Percentiles rank a stretch among this genome's conserved stretches.
These are phyloP conservation scores for Pseudotulostoma volvatum DNA, from an alignment of 495 filamentous ascomycete genomes.

Conservation along the genomic window DNA sequence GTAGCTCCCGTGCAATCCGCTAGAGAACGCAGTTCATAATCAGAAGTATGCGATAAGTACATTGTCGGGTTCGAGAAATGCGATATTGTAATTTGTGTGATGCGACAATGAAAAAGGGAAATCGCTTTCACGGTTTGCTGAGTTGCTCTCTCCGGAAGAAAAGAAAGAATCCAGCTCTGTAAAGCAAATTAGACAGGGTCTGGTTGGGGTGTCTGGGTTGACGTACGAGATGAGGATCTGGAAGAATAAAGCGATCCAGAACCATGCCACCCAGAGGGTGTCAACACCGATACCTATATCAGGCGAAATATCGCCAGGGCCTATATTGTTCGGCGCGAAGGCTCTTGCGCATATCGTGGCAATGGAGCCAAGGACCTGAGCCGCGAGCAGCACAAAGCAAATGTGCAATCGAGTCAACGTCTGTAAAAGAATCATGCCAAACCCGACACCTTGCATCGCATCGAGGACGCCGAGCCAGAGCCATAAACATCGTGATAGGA, in stretches of 20 bases:
- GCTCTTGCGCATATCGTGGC: slow-evolving; percentile 42
- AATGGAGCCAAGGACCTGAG: slow-evolving; percentile 38
- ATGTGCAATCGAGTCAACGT: slow-evolving; percentile 47
- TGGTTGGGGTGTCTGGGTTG: too few species aligned
- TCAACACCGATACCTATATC: slow-evolving; percentile 30
- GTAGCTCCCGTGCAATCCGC: too few species aligned
- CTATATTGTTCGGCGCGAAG: slow-evolving; percentile 39
- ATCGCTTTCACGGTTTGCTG: slow-evolving; percentile 33
- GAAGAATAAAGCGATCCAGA: slow-evolving; percentile 39
- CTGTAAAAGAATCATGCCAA: slow-evolving; percentile 48
- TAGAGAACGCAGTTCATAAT: too few species aligned
- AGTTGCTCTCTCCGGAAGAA: slow-evolving; percentile 52
- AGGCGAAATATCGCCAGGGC: slow-evolving; percentile 45
- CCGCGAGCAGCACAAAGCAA: slow-evolving; percentile 34
- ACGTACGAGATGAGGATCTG: slow-evolving; percentile 38
- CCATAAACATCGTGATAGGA: slow-evolving; percentile 41
- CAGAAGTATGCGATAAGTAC: too few species aligned
- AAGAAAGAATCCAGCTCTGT: slow-evolving; percentile 39
- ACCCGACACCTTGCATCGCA: slow-evolving; percentile 34
- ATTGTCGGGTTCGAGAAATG: too few species aligned
- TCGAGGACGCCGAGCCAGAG: slow-evolving; percentile 51
- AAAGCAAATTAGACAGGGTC: neutral
- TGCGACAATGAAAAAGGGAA: too few species aligned
- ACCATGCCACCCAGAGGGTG: slow-evolving; percentile 28
- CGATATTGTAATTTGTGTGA: too few species aligned